Base-by-base conservation (phyloP, 2,329 filamentous ascomycete species). In the Hawksworthiomyces lignivorus region DNA sequence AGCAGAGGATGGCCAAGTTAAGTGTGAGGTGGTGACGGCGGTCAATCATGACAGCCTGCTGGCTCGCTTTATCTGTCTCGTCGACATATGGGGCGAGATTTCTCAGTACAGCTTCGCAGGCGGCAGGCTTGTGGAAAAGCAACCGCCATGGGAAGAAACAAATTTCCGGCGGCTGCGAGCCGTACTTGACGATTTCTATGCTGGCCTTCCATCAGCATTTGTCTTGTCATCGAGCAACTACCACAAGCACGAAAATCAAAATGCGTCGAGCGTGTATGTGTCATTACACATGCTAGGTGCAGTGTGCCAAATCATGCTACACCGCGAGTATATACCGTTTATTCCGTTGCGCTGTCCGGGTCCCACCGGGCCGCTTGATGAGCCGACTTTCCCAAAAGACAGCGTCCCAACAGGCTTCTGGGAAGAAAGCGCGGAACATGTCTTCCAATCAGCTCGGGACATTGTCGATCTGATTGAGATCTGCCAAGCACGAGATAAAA, bases 291-390 rank as follows among this genome's bases (percentile, higher is more conserved):
- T 80, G 51, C 70, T 84, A 1, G 73, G 77, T 45, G 72, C 74
- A 2, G 64, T 85, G 3, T 84, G 78, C 54, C 70, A 73, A 43
- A 79, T 87, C 48, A 77, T 83, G 63, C 65, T 85, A 21, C 77
- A 84, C 52, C 69, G 81, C 47, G 80, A 84, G 55, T 84, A 80
- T 47, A 69, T 84, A 20, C 79, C 80, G 0, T 83, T 82, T 52
- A 69, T 82, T 14, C 76, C 80, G 2, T 64, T 82, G n/a, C 66
- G 68, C 8, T 75, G 68, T 49, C 47, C 53, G 3, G 58, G 55
- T 17, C 73, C 73, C 1, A 51, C 62, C 27, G 74, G 74, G 0
- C 80, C 81, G 0, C 57, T 83, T 10, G 80, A 84, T 50, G 65
- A 67, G 37, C 75, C 77, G 3, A 63, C 62, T 0, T 77, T 80